Base-by-base conservation (phyloP, 2,329 filamentous ascomycete species). In the Lasiodiplodia sp. region DNA sequence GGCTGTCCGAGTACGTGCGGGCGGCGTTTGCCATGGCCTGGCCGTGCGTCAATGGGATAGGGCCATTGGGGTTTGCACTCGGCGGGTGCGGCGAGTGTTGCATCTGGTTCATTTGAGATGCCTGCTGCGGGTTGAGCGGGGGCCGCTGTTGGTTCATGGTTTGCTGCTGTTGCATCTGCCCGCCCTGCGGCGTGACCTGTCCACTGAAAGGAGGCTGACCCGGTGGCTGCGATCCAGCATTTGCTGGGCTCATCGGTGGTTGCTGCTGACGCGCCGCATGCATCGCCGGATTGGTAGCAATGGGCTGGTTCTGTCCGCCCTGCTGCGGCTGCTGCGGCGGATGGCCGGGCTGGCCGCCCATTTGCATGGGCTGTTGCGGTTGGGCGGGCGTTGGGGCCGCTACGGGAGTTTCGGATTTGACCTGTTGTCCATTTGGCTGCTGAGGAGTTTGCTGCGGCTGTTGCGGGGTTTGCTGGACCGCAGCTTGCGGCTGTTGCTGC, bases 21-120 rank as follows among this genome's bases (percentile, higher is more conserved):
- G 79, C 78, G 34, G 82, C 82, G 52, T 79, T 78, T 67, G 75
- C 77, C 69, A 84, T 79, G 2, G 83, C 82, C 49, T 80, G 81
- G 71, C 81, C 78, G 71, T 84, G 82, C 23, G 80, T 79, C 57
- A 84, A 79, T 2, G 79, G 78, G 11, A 78, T 75, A 25, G 79
- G 78, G 0, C 28, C 60, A 12, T 38, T 71, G 34, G 73, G 71
- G 67, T 73, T 53, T 74, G 78, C 77, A 11, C 77, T 78, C 65
- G 78, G 78, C 5, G 78, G 76, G 53, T 80, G 78, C 8, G 78
- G 77, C 21, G 79, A 78, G 57, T 74, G 78, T 49, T 80, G 78
- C 57, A 64, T 63, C 64, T 78, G 76, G 12, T 67, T 63, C 67
- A 69, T 65, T 21, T 67, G 69, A 5, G 56, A 40, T 21, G 67